Base-by-base conservation (phyloP, 2,329 filamentous ascomycete genomes). In the Lasiodiplodia gonubiensis region DNA sequence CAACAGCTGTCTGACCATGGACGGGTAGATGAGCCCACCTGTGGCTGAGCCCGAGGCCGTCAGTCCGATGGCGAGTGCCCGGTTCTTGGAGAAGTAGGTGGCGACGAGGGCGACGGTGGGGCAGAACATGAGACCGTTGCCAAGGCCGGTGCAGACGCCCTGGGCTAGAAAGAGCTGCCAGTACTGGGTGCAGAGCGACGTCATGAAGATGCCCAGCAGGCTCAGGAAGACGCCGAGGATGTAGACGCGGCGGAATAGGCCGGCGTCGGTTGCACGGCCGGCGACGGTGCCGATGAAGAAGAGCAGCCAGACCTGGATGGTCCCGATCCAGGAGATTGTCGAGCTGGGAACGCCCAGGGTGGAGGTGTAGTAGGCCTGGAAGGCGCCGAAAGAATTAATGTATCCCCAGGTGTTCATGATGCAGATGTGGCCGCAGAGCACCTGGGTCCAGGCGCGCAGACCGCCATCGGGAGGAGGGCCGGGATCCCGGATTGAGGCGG, bases 1-100 rank as follows among this genome's bases (percentile, higher is more conserved):
- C 1, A 90, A 77, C 12, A 90, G 76, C 65, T 87, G 83, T 18
- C 79, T 73, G 1, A 81, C 79, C n/a, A 84, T 73, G 1, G 86
- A 80, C 0, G 89, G 89, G 72, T 89, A 92, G 2, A 91, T 81
- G 25, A 90, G 78, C 0, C 89, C 89, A 0, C 89, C 90, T 0
- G 85, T 85, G 0, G 84, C 84, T 30, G 86, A 87, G 0, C 90
- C 90, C 0, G 84, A 85, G 0, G 88, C 86, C 11, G 83, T 82
- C 8, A 89, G 81, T 0, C 87, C 87, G 21, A 91, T 81, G 0
- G 89, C 89, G 2, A 90, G 78, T 0, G 83, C 84, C 4, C 86
- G 82, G n/a, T 85, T 85, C n/a, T 76, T 83, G 10, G 80, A 80
- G 70, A 91, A 92, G 66, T 89, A 90, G 0, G 87, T 88, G 1